phyloP scores from a whole-genome alignment of 2,329 filamentous ascomycete genomes.

The Colletotrichum sp. region DNA sequence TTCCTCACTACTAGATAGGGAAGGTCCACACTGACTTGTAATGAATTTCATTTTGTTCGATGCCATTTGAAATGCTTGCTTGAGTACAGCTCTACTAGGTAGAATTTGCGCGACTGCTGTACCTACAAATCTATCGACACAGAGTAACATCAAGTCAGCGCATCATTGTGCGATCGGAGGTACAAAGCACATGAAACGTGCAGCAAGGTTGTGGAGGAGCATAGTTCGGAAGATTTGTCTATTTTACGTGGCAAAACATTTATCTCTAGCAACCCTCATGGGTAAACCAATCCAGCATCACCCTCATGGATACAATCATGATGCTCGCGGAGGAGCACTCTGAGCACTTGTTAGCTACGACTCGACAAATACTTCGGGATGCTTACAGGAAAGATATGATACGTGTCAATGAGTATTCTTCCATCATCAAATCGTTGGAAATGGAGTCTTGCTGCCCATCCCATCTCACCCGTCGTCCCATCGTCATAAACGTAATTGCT shows the following conservation, averaged over 20 bases:
- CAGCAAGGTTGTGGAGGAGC: not conserved
- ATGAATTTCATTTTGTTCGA: not conserved
- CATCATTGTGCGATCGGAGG: not conserved
- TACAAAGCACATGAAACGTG: not conserved
- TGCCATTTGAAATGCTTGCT: fast-evolving
- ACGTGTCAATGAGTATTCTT: not conserved
- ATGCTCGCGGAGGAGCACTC: not conserved
- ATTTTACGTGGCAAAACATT: fast-evolving
- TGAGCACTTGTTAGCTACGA: not conserved
- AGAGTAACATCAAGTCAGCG: not conserved
- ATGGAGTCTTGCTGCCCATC: not conserved
- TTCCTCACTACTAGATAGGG: not conserved
- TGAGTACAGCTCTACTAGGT: fast-evolving
- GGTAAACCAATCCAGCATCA: not conserved
- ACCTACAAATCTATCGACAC: not conserved
- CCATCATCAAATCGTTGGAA: not conserved
- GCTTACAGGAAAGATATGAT: not conserved
- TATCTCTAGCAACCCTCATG: not conserved
- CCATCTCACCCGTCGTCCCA: not conserved
- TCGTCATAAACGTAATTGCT: not conserved
- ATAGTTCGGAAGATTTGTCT: fast-evolving
- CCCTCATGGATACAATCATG: not conserved
- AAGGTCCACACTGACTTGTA: not conserved
- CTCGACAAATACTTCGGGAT: fast-evolving
- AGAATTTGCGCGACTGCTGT: not conserved